phyloP scores from a whole-genome alignment of 208 protist species.

The Trypanosoma mega region DNA sequence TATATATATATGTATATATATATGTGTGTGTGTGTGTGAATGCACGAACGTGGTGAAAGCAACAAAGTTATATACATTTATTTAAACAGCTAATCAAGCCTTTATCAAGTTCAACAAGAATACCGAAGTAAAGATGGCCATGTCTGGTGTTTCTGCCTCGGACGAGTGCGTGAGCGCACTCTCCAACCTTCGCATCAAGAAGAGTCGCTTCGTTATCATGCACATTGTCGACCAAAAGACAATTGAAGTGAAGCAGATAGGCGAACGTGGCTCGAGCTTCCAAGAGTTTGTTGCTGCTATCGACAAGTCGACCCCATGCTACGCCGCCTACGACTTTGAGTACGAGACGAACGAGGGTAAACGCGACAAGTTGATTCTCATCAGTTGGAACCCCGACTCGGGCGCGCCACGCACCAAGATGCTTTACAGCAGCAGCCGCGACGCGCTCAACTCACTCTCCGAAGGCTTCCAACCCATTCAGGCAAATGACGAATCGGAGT shows the following conservation, averaged over 20 bases:
- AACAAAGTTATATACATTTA: too few relatives aligned
- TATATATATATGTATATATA: too few relatives aligned
- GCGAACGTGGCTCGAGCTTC: conserved; percentile 52
- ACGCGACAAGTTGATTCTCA: conserved; percentile 87
- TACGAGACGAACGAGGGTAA: conserved; percentile 64
- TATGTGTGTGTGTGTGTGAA: too few relatives aligned
- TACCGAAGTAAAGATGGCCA: conserved; percentile 49
- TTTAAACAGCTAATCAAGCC: conserved; percentile 4
- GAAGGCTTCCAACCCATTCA: conserved; percentile 88
- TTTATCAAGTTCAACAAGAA: neutral
- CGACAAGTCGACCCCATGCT: conserved; percentile 71
- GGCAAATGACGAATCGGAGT: conserved; percentile 74
- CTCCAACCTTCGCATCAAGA: conserved; percentile 85
- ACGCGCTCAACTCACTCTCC: conserved; percentile 63
- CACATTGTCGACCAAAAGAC: conserved; percentile 79
- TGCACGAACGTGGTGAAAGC: too few relatives aligned
- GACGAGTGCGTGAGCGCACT: conserved; percentile 61
- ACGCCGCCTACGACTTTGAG: conserved; percentile 92
- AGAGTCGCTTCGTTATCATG: conserved; percentile 81
- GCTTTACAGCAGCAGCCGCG: conserved; percentile 84
- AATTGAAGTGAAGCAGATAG: conserved; percentile 76
- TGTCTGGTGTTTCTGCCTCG: conserved; percentile 84
- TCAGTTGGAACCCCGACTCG: conserved; percentile 87
- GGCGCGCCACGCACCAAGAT: conserved; percentile 81
- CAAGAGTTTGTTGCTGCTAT: conserved; percentile 74